Percentiles rank a stretch among this genome's conserved stretches.
phyloP scores from a whole-genome alignment of 2,329 filamentous ascomycete species.

The Chrysosphaeria jannelii region DNA sequence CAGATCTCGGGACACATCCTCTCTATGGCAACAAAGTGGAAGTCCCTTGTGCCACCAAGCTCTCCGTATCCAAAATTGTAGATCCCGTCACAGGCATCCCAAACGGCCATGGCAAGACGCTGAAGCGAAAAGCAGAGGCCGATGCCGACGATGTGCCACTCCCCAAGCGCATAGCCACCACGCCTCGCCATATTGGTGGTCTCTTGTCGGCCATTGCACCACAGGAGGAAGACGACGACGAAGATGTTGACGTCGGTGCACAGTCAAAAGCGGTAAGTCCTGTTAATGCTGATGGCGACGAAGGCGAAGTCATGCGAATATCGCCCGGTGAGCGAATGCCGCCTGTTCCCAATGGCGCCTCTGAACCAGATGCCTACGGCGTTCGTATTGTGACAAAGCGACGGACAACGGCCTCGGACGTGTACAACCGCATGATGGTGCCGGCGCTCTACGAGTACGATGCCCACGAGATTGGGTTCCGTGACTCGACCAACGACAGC shows the following conservation, averaged over 20 bases:
- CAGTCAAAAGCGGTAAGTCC: constrained; percentile 4
- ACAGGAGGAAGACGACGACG: constrained; percentile 5
- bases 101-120: too few relatives aligned
- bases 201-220: constrained; percentile 9
- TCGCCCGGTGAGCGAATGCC: constrained; percentile 4
- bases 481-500: constrained; percentile 24
- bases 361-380: constrained; percentile 20
- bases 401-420: constrained; percentile 10
- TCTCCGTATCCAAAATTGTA: constrained; percentile 3
- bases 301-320: constrained; percentile 2
- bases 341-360: constrained; percentile 11
- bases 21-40: constrained; percentile 7
- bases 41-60: constrained; percentile 8
- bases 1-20: constrained; percentile 5
- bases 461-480: constrained; percentile 25
- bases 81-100: constrained; percentile 1
- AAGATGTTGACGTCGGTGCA: constrained; percentile 4
- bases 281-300: constrained; percentile 2
- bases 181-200: constrained; percentile 13
- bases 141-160: constrained; percentile 18
- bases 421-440: constrained; percentile 22
- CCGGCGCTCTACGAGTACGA: constrained; percentile 18
- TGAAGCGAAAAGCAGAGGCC: constrained; percentile 21
- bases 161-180: constrained; percentile 14
- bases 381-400: constrained; percentile 15